phyloP scores from a whole-genome alignment of 1,284 basidiomycete species.

The Cerioporus squamosus region DNA sequence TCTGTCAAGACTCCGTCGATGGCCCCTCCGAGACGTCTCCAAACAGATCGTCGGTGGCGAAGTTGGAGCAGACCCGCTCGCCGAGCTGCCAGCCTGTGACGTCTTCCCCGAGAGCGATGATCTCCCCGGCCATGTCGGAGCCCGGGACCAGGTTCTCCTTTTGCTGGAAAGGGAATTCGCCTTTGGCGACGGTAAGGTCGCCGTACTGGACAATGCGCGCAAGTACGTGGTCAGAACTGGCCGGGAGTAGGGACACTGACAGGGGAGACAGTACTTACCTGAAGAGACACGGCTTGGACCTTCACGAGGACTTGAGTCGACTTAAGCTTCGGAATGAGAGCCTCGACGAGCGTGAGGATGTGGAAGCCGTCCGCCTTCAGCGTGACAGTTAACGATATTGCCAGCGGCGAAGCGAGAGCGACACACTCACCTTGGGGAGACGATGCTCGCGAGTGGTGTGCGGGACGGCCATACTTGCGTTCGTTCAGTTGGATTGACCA shows the following conservation, averaged over 20 bases:
- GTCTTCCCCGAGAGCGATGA: constrained; percentile 55
- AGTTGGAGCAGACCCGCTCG: constrained; percentile 52
- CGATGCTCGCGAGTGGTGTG: constrained; percentile 39
- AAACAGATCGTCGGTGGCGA: constrained; percentile 22
- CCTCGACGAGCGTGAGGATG: constrained; percentile 39
- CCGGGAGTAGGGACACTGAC: no score
- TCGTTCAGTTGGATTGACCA: no score
- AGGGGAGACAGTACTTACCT: constrained; percentile 20
- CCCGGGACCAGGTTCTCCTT: constrained; percentile 51
- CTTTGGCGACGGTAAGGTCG: constrained; percentile 44
- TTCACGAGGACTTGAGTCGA: constrained; percentile 51
- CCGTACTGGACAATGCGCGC: constrained; percentile 38
- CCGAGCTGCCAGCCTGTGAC: constrained; percentile 47
- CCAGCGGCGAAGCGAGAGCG: constrained; percentile 21
- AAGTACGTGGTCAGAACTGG: no score
- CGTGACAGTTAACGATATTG: constrained; percentile 29
- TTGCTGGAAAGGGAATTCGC: constrained; percentile 34
- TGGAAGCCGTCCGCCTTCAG: not conserved
- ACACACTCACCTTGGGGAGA: constrained; percentile 24
- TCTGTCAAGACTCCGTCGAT: constrained; percentile 59
- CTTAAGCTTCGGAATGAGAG: constrained; percentile 38
- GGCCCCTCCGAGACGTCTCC: constrained; percentile 32
- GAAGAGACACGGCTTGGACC: constrained; percentile 54
- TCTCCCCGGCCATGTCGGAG: constrained; percentile 68
- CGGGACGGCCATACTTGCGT: constrained; percentile 34